These are phyloP conservation scores for Entonaema liquescens DNA, from an alignment of 495 filamentous ascomycete genomes.

Conservation along the genomic window DNA sequence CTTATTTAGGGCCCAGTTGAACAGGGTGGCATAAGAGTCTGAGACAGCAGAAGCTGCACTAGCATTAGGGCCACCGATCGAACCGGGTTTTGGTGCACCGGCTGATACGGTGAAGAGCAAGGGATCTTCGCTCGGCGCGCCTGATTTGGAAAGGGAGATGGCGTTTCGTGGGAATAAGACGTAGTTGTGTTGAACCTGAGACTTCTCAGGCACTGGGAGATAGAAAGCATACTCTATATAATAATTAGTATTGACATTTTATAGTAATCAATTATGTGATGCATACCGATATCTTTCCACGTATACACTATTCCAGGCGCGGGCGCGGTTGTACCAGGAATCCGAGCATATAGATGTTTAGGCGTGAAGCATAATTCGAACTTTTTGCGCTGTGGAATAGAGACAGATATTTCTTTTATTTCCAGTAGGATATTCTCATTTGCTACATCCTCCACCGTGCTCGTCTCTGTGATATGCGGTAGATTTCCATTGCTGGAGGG, in stretches of 20 bases:
- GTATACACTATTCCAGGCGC: slow-evolving; percentile 72
- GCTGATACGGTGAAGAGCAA: slow-evolving; percentile 86
- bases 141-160: slow-evolving; percentile 53
- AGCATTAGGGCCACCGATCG: slow-evolving; percentile 55
- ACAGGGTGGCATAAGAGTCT: slow-evolving; percentile 66
- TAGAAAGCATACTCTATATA: slow-evolving; percentile 74
- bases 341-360: slow-evolving; percentile 72
- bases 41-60: slow-evolving; percentile 61
- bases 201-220: slow-evolving; percentile 91
- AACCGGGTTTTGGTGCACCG: slow-evolving; percentile 71
- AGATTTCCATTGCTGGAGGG: slow-evolving; percentile 40
- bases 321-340: slow-evolving; percentile 68
- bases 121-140: slow-evolving; percentile 63
- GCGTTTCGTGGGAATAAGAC: slow-evolving; percentile 80
- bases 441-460: slow-evolving; percentile 48
- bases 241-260: slow-evolving; percentile 44
- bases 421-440: slow-evolving; percentile 63
- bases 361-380: slow-evolving; percentile 78
- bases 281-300: slow-evolving; percentile 79
- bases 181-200: slow-evolving; percentile 88
- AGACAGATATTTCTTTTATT: slow-evolving; percentile 76
- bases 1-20: slow-evolving; percentile 71
- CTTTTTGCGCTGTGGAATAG: slow-evolving; percentile 92
- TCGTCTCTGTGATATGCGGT: slow-evolving; percentile 37
- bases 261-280: too few species aligned